Base-by-base conservation (phyloP, 163 green algal genomes). In the Trebouxia gelatinosa region DNA sequence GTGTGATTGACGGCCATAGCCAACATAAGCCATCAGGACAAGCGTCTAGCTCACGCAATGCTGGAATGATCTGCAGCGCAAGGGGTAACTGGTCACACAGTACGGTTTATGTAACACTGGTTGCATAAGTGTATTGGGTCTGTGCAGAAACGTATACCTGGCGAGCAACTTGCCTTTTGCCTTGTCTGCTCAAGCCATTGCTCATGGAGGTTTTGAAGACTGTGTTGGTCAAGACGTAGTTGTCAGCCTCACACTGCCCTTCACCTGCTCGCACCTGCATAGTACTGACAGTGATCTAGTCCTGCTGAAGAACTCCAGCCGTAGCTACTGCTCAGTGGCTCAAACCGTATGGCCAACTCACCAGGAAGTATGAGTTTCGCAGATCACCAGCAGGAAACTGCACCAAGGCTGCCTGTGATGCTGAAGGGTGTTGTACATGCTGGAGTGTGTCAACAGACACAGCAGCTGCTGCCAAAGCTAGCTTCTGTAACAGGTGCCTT, bases 1-100 rank as follows among this genome's bases (percentile, higher is more conserved):
- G 86, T 3, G 90, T 93, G 59, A 95, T 97, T 62, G 78, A 89
- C 32, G 92, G 92, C 92, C 92, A 97, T 2, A 97, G 62, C 91
- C 92, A 97, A 82, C 67, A 82, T 1, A 35, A 31, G 0, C 68
- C 68, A 48, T 40, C 51, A 16, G 79, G 62, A 39, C 80, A 80
- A 19, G 64, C 80, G 19, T 51, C 71, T 35, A 85, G 23, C n/a
- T 80, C 40, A 0, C 59, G 38, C 40, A 89, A 32, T 0, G 68
- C 64, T 38, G 74, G 80, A 11, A 80, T 54, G 26, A 85, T 76
- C 81, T 85, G 75, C 23, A 34, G 23, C n/a, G n/a, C n/a, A n/a
- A n/a, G n/a, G n/a, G n/a, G n/a, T n/a, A n/a, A n/a, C n/a, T n/a
- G n/a, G n/a, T n/a, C n/a, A n/a, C n/a, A n/a, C n/a, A n/a, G n/a